A percentile compares a stretch with the other conserved stretches of the same genome.
These are phyloP conservation scores for Lichtheimia ornata DNA, from an alignment of 371 early-diverging fungal genomes.

Conservation along the genomic window DNA sequence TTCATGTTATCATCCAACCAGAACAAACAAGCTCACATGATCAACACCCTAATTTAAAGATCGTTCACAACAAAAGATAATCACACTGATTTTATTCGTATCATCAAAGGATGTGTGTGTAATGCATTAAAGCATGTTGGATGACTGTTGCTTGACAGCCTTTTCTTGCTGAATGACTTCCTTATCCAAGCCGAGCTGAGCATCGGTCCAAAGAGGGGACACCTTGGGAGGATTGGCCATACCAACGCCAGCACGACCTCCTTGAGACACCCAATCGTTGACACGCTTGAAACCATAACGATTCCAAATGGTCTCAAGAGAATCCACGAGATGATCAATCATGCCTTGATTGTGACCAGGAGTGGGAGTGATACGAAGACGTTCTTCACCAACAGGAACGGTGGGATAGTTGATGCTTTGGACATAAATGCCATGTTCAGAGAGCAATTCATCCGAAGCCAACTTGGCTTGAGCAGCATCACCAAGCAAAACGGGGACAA, in stretches of 20 bases:
- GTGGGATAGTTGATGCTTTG: slow-evolving; percentile 98
- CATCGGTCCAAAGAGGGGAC: slow-evolving; percentile 67
- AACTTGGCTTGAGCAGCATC: slow-evolving; percentile 92
- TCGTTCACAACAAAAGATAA: no score
- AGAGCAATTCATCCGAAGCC: slow-evolving; percentile 90
- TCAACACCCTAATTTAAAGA: no score
- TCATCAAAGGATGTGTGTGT: no score
- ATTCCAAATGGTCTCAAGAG: slow-evolving; percentile 86
- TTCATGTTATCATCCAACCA: no score
- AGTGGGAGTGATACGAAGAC: slow-evolving; percentile 96
- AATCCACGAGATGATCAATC: slow-evolving; percentile 83
- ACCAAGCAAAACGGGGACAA: slow-evolving; percentile 96
- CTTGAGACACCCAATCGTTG: slow-evolving; percentile 81
- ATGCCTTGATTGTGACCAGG: slow-evolving; percentile 88
- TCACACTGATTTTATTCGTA: no score
- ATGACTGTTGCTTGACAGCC: slow-evolving; percentile 7
- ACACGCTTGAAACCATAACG: slow-evolving; percentile 83
- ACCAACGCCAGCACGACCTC: slow-evolving; percentile 92
- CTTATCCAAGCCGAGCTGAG: slow-evolving; percentile 50
- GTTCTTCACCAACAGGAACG: slow-evolving; percentile 93
- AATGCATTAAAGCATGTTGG: slow-evolving; percentile 7
- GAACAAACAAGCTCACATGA: no score
- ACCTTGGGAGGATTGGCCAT: slow-evolving; percentile 30
- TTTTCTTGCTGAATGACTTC: slow-evolving; percentile 10
- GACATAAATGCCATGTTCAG: slow-evolving; percentile 91